These are phyloP conservation scores for Malus asiatica DNA, from an alignment of 306 rosid species.

Conservation along the genomic window DNA sequence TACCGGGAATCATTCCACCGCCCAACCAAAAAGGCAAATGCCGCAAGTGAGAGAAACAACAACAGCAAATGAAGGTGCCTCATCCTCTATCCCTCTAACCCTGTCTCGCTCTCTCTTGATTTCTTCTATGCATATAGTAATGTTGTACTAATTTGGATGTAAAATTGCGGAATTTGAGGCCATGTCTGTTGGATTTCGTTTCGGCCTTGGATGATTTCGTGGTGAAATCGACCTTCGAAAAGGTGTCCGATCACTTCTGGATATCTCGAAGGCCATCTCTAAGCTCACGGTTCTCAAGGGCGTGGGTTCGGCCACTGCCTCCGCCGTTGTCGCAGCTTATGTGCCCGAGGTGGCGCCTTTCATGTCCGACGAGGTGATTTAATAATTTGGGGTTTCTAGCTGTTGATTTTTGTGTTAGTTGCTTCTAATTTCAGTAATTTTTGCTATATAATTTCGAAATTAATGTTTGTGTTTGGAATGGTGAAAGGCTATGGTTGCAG, in stretches of 20 bases:
- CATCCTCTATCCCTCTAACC: neutral
- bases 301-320: conserved; percentile 87
- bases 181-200: conserved; percentile 79
- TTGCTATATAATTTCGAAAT: neutral
- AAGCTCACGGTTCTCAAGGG: conserved; percentile 78
- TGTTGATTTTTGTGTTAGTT: neutral
- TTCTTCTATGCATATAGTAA: neutral
- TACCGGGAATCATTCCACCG: neutral
- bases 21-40: neutral
- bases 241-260: conserved; percentile 63
- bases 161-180: conserved; percentile 36
- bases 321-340: conserved; percentile 71
- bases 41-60: neutral
- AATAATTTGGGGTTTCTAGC: neutral
- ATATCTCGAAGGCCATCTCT: conserved; percentile 52
- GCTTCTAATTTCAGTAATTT: neutral
- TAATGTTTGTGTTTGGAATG: neutral
- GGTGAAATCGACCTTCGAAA: conserved; percentile 54
- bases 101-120: neutral
- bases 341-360: conserved; percentile 71
- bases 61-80: conserved; percentile 62
- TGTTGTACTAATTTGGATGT: neutral
- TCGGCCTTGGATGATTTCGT: conserved; percentile 51
- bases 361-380: conserved; percentile 84
- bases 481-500: conserved; percentile 69